Conservation (phyloP, 2,329 filamentous ascomycete genomes). For the Ophiostoma triangulosporum region DNA sequence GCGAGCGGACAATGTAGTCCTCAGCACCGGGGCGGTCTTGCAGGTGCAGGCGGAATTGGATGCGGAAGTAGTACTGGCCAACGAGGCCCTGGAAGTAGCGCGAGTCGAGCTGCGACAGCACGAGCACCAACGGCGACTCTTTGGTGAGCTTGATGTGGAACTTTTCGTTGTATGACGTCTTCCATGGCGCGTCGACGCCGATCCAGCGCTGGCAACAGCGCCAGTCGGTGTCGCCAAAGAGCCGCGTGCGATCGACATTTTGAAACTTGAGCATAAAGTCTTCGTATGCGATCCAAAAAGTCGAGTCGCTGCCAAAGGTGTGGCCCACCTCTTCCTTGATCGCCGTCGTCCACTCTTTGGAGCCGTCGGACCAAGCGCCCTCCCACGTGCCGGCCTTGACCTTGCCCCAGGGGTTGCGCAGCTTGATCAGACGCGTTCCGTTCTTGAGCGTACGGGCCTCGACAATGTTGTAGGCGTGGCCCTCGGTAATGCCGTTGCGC, state of each 20-base stretch:
- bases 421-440: conserved; percentile 47
- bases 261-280: conserved; percentile 46
- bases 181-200: conserved; percentile 38
- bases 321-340: conserved; percentile 62
- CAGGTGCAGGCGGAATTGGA: conserved; percentile 40
- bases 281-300: conserved; percentile 46
- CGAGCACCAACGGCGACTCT: conserved; percentile 38
- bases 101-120: conserved; percentile 43
- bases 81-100: conserved; percentile 44
- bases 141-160: conserved; percentile 37
- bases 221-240: conserved; percentile 43
- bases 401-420: conserved; percentile 66
- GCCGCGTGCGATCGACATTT: conserved; percentile 42
- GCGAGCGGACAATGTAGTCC: conserved; percentile 42
- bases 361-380: conserved; percentile 68
- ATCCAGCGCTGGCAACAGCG: conserved; percentile 32
- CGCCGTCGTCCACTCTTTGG: conserved; percentile 71
- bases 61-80: conserved; percentile 40
- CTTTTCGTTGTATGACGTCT: conserved; percentile 40
- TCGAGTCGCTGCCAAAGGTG: conserved; percentile 64
- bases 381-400: conserved; percentile 67
- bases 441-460: conserved; percentile 40
- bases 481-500: conserved; percentile 42
- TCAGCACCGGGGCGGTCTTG: conserved; percentile 28
- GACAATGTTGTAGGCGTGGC: conserved; percentile 49